A percentile compares a stretch with the other conserved stretches of the same genome.
phyloP scores from a whole-genome alignment of 257 asterid genomes.

The Solanum clarkiae region DNA sequence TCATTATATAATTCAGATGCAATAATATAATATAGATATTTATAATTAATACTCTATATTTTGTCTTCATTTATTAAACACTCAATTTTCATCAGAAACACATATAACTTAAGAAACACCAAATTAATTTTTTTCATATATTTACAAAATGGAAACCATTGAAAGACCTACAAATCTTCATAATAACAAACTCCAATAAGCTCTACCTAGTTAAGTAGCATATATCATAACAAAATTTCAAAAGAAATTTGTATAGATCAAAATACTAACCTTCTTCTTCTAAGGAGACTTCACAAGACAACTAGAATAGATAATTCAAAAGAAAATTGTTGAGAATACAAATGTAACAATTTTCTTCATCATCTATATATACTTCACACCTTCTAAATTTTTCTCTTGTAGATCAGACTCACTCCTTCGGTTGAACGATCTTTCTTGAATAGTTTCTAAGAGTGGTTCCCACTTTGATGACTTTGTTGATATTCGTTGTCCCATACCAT shows the following conservation, averaged over 20 bases:
- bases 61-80: not conserved
- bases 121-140: not conserved
- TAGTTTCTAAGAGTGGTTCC: conserved; percentile 51
- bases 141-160: not conserved
- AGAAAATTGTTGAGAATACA: not conserved
- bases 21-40: no score
- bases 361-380: not conserved
- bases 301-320: not conserved
- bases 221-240: not conserved
- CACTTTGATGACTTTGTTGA: conserved; percentile 17
- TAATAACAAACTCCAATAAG: not conserved
- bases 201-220: not conserved
- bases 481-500: not conserved
- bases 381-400: not conserved
- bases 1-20: no score
- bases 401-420: conserved; percentile 43
- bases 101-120: not conserved
- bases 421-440: conserved; percentile 35
- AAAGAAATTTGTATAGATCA: not conserved
- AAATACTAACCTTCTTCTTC: not conserved
- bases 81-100: not conserved
- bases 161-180: not conserved
- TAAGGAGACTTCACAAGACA: not conserved
- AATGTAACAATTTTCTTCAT: not conserved
- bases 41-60: no score